Base-by-base conservation (phyloP, 345 rosid species). In the Pseudoturritis turrita region DNA sequence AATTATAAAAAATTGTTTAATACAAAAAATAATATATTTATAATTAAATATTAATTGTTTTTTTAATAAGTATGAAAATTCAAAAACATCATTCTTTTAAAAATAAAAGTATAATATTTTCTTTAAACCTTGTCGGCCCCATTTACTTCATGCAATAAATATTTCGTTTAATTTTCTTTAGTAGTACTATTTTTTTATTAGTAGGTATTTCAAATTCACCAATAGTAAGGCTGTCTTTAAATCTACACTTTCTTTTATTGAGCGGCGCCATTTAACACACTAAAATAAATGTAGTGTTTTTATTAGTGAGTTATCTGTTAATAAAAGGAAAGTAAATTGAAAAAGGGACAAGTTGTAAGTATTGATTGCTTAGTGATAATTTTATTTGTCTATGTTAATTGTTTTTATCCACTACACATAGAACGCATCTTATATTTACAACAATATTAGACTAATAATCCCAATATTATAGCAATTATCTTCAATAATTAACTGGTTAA, bases 131-230 rank as follows among this genome's bases (percentile, higher is more conserved):
- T 67, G 73, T 67, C 73, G 78, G 62, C 55, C 54, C 55, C 31
- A 67, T 67, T 74, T 67, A 74, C 22, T 50, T 67, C 68, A 50
- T 41, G 68, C 62, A 59, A 50, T 74, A 59, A 74, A 41, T 67
- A 65, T 65, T 57, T 47, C 18, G 52, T 28, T 57, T 37, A 47
- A 28, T 37, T 56, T 55, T 65, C 43, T 37, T 57, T 29, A 55
- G 49, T 44, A 55, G 28, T 35, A 54, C 26, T 65, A 65, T 39
- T 56, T 36, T 52, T 73, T 73, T 65, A 56, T 56, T 37, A 56
- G n/a, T 73, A 73, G 71, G 71, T 53, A 29, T 37, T 73, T 19
- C 26, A 55, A 73, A 62, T 36, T 46, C 41, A 73, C 77, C 65
- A 55, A 57, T 55, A 36, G 60, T 37, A 65, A 56, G 26, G 33